A percentile compares a stretch with the other conserved stretches of the same genome.
These are phyloP conservation scores for Torulaspora indica DNA, from an alignment of 805 yeast species.

Conservation along the genomic window DNA sequence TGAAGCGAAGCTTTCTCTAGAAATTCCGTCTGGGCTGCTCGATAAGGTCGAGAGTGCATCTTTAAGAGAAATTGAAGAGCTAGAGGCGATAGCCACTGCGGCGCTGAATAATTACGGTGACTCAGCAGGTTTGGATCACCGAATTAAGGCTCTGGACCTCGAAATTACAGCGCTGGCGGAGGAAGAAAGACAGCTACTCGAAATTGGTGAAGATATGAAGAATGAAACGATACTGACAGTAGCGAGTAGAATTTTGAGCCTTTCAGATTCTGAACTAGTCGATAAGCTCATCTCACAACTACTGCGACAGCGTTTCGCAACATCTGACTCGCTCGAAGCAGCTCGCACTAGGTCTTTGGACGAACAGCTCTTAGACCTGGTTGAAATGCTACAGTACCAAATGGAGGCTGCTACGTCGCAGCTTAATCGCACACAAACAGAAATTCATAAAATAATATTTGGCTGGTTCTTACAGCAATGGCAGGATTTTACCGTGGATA, in stretches of 20 bases:
- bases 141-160: conserved; percentile 5
- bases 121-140: conserved; percentile 5
- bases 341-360: conserved; percentile 1
- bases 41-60: background rate
- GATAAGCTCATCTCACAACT: conserved; percentile 19
- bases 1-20: background rate
- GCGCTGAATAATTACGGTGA: conserved; percentile 1
- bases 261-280: conserved; percentile 16
- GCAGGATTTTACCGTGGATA: conserved; percentile 13
- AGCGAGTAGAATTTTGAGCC: conserved; percentile 14
- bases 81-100: conserved; percentile 2
- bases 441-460: conserved; percentile 15
- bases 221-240: background rate
- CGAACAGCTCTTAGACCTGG: conserved; percentile 5
- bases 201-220: conserved; percentile 1
- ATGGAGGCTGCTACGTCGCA: conserved; percentile 15
- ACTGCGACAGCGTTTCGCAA: conserved; percentile 7
- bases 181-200: conserved; percentile 5
- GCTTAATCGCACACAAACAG: conserved; percentile 28
- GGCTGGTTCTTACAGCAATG: conserved; percentile 9
- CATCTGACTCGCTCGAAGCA: conserved; percentile 12
- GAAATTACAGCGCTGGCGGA: conserved; percentile 7
- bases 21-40: conserved; percentile 2
- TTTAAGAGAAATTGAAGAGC: background rate
- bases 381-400: conserved; percentile 20